Percentiles rank a stretch among this genome's conserved stretches.
Conservation (phyloP, 768 basidiomycete species). For the Agaricus sinodeliciosus region DNA sequence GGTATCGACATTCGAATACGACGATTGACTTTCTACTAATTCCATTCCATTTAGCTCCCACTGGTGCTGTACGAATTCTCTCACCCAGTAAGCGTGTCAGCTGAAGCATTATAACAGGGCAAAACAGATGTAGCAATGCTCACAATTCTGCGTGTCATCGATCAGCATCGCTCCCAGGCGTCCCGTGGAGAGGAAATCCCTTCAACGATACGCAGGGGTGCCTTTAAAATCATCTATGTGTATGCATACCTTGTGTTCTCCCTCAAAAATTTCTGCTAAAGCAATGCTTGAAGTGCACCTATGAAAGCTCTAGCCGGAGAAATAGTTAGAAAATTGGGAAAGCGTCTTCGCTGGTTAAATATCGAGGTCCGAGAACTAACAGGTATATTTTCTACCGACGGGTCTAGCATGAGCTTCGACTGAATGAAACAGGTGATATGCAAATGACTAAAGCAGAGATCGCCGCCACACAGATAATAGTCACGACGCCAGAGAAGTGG, state of each 20-base stretch:
- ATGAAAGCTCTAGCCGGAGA: conserved; percentile 98
- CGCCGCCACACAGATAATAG: conserved; percentile 92
- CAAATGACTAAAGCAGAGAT: conserved; percentile 93
- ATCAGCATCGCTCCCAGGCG: conserved; percentile 47
- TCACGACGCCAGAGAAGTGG: conserved; percentile 99
- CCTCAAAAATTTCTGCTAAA: neutral
- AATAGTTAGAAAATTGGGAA: conserved; percentile 89
- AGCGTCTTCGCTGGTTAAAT: conserved; percentile 80
- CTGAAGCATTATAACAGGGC: conserved; percentile 47
- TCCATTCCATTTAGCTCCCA: conserved; percentile 60
- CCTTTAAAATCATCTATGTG: conserved; percentile 98
- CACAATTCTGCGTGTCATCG: conserved; percentile 81
- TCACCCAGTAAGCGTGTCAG: neutral
- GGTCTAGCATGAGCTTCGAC: neutral
- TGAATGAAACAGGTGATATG: conserved; percentile 73
- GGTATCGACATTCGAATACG: conserved; percentile 34
- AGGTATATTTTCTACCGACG: conserved; percentile 34
- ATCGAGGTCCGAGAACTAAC: conserved; percentile 89
- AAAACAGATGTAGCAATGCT: conserved; percentile 99
- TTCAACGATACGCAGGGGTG: conserved; percentile 53
- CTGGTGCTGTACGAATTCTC: conserved; percentile 75
- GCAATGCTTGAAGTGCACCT: conserved; percentile 57
- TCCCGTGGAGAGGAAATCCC: conserved; percentile 27
- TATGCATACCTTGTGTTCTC: conserved; percentile 25
- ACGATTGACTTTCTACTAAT: conserved; percentile 2